Base-by-base conservation (phyloP, 805 yeast genomes). In the Candida rishiriensis region DNA sequence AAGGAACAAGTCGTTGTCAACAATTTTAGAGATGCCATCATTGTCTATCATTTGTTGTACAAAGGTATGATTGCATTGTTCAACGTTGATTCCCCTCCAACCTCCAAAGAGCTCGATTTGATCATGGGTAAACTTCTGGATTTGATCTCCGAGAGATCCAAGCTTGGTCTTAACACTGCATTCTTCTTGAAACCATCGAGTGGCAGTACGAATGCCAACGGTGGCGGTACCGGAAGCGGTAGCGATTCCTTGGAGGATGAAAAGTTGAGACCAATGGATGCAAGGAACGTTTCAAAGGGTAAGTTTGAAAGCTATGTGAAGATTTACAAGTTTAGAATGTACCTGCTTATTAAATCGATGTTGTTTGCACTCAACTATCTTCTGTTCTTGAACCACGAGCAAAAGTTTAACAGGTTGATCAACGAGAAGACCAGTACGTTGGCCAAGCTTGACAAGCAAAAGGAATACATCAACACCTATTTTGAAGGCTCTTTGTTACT, bases 291-390 rank as follows among this genome's bases (percentile, higher is more conserved):
- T 43, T 38, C 52, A 10, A 48, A 50, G 16, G 48, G 47, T 8
- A 35, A 40, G 28, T 44, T 51, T 42, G 62, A 60, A 13, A 51
- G 51, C 16, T 47, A 50, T 34, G 55, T 56, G 17, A 57, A 59
- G 35, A 54, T 66, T 36, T 56, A 54, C 51, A 59, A 58, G 45
- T 54, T 66, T 39, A 61, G 66, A 41, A 44, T 64, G 38, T 62
- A 59, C 44, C 48, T 67, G 34, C 49, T 63, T 21, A 59, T 75
- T 29, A 71, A 79, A 50, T 72, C 76, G 66, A 56, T 78, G 55
- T 59, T 75, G 15, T 78, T 75, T 49, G 57, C 76, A 6, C 56
- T 78, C 48, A 78, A 76, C 51, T 78, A 78, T 53, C 69, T 78
- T 29, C 48, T 67, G 38, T 62, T 67, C 37, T 44, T 67, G 32